Conservation (phyloP, 2,329 filamentous ascomycete species). For the Chaetomium strumarium region DNA sequence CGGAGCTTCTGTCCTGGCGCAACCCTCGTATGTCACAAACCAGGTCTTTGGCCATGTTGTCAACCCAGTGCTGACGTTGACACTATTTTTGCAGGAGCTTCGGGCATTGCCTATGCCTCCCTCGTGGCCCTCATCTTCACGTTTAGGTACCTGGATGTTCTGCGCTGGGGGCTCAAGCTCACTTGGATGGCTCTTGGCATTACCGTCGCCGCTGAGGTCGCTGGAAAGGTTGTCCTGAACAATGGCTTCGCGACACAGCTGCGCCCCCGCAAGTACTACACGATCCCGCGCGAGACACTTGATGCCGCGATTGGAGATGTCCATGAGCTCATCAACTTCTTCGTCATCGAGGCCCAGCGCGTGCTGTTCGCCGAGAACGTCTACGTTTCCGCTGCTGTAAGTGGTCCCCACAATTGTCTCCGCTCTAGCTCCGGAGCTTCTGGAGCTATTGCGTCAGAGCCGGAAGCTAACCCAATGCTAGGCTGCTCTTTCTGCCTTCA, state of each 20-base stretch:
- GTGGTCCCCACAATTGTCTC: constrained; percentile 30
- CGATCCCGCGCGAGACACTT: constrained; percentile 56
- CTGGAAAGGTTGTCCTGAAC: constrained; percentile 55
- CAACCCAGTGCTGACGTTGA: constrained; percentile 25
- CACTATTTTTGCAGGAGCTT: constrained; percentile 47
- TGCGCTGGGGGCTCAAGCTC: constrained; percentile 60
- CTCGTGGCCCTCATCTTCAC: constrained; percentile 56
- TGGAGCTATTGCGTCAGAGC: constrained; percentile 14
- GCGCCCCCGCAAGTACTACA: constrained; percentile 63
- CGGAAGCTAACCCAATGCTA: constrained; percentile 28
- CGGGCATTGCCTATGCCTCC: constrained; percentile 57
- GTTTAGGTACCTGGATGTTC: constrained; percentile 58
- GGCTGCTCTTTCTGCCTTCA: constrained; percentile 55
- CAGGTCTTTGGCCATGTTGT: neutral
- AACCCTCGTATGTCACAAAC: constrained; percentile 52
- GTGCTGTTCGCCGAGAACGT: constrained; percentile 65
- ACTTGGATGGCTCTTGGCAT: constrained; percentile 57
- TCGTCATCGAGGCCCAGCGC: constrained; percentile 63
- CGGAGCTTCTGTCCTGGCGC: constrained; percentile 63
- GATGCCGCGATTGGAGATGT: constrained; percentile 57
- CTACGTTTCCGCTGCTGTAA: constrained; percentile 52
- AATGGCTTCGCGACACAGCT: constrained; percentile 59
- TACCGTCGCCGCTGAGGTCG: constrained; percentile 55
- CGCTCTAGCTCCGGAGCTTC: neutral
- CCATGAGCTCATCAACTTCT: constrained; percentile 66